Evolutionary conservation across 805 yeast species (phyloP), one percentile per base, ranked within the genome.

Genomic region (Hanseniaspora guilliermondii): DNA sequence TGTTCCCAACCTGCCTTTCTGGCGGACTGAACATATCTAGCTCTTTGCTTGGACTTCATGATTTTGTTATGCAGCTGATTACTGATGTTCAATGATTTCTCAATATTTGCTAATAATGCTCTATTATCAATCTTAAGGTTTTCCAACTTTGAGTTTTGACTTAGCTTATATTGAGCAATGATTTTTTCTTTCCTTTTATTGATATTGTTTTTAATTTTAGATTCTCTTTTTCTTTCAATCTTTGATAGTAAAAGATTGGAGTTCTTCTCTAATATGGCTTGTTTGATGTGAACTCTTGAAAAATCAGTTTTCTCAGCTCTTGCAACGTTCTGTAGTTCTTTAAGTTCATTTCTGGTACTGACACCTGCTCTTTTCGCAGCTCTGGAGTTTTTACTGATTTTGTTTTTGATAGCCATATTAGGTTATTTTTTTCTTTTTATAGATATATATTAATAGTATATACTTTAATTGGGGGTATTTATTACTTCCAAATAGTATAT

Each of bases 1-100:
- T 73, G 69, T 49, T 83, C 88, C 93, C 91, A 84, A 16, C 79
- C 82, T 0, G 85, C 69, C 64, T 82, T 83, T 66, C 93, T 74
- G 11, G 83, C 73, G 21, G 66, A 69, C 60, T 78, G 83, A 30
- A 83, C 79, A 59, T 71, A 76, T 60, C 73, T 80, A 22, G 86
- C 82, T 62, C 87, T 75, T 47, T 75, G 74, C 27, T 81, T 76
- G 59, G 87, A 79, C 60, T 78, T 79, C 58, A 77, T 77, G 40
- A 83, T 82, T 64, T 83, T 84, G 44, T 76, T 74, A 19, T 78
- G 74, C 52, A 83, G 69, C 47, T 75, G 74, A 35, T 83, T 85
- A 27, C 73, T 74, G 25, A 80, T 59, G 56, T 73, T 74, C 37
- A 75, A 63, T 6, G 80, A 78, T 58, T 77, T 73, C 59, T 77